Conservation (phyloP, 768 basidiomycete species). For the Nidularia sp. region DNA sequence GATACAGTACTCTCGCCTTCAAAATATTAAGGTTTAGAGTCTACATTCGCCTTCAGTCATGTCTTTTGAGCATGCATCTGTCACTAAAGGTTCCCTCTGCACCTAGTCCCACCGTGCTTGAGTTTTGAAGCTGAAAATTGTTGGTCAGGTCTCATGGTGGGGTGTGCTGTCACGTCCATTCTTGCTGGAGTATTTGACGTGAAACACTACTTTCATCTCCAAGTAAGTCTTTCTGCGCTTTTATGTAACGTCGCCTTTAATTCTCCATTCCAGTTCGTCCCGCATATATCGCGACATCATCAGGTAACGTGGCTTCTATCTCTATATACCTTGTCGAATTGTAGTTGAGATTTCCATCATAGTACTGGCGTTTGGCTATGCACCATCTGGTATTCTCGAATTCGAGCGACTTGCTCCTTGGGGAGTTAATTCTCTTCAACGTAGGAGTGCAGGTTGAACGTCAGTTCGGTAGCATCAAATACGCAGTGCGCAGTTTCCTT, state of each 20-base stretch:
- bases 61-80: slow-evolving; percentile 83
- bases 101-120: not conserved
- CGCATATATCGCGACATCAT: slow-evolving; percentile 86
- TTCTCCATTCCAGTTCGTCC: slow-evolving; percentile 53
- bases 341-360: slow-evolving; percentile 15
- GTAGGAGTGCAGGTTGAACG: slow-evolving; percentile 73
- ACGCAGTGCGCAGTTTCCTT: slow-evolving; percentile 51
- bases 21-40: too few relatives aligned
- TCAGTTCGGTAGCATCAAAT: slow-evolving; percentile 84
- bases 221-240: slow-evolving; percentile 35
- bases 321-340: slow-evolving; percentile 24
- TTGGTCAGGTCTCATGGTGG: slow-evolving; percentile 69
- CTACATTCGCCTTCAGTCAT: slow-evolving; percentile 23
- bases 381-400: slow-evolving; percentile 79
- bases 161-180: slow-evolving; percentile 68
- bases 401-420: slow-evolving; percentile 82
- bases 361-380: slow-evolving; percentile 83
- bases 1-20: too few relatives aligned
- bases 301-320: slow-evolving; percentile 49
- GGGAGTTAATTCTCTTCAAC: slow-evolving; percentile 70
- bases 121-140: not conserved
- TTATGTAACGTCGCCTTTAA: not conserved
- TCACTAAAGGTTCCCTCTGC: slow-evolving; percentile 64
- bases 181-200: slow-evolving; percentile 75
- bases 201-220: slow-evolving; percentile 87